Conservation (phyloP, 2,329 filamentous ascomycete species). For the Bertia moriformis region DNA sequence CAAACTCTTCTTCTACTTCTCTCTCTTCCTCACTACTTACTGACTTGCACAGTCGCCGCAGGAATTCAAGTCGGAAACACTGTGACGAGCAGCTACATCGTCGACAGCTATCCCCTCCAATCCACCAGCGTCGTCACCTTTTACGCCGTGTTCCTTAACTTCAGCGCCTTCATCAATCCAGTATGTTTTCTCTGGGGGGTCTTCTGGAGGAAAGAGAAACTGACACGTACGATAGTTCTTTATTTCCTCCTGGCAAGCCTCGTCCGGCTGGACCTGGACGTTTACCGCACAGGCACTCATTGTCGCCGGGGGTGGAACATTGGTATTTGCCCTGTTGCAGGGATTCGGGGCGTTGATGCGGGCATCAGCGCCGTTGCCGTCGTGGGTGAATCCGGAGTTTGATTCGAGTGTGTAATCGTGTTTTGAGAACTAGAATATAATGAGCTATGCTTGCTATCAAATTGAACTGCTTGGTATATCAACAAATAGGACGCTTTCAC, state of each 20-base stretch:
- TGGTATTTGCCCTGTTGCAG: constrained; percentile 21
- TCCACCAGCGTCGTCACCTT: constrained; percentile 37
- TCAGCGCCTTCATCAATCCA: constrained; percentile 26
- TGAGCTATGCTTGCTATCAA: no score
- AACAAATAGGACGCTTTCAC: no score
- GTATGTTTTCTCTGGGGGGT: background rate
- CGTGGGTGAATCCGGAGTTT: constrained; percentile 29
- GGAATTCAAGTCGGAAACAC: constrained; percentile 43
- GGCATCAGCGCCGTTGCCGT: constrained; percentile 17
- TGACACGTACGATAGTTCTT: no score
- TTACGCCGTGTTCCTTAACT: constrained; percentile 35
- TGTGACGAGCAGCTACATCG: constrained; percentile 32
- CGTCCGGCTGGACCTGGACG: constrained; percentile 31
- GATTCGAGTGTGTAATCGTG: constrained; percentile 4
- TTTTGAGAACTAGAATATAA: background rate
- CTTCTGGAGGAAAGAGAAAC: no score
- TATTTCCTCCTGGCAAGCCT: constrained; percentile 29
- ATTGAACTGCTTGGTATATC: no score
- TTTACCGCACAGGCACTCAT: constrained; percentile 32
- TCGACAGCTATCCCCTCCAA: constrained; percentile 39
- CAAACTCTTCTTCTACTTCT: constrained; percentile 3
- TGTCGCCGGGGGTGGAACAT: constrained; percentile 20
- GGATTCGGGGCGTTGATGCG: constrained; percentile 21
- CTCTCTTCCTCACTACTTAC: constrained; percentile 3
- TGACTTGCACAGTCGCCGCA: constrained; percentile 24